Percentiles rank a stretch among this genome's conserved stretches.
These are phyloP conservation scores for Thermothielavioides terrestris DNA, from an alignment of 495 filamentous ascomycete species.

Conservation along the genomic window DNA sequence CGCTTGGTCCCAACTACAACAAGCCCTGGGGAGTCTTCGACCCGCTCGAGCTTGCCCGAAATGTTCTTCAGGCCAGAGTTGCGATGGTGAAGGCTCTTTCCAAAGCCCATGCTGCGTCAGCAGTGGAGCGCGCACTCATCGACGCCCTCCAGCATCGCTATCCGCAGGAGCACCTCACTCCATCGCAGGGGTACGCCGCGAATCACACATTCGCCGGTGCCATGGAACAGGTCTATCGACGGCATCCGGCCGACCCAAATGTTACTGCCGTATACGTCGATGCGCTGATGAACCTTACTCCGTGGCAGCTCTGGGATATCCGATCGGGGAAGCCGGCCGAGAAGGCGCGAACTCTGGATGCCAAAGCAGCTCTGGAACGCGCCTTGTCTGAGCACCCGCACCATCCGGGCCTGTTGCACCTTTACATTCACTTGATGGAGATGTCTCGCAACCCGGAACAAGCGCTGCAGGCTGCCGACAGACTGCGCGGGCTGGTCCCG, in stretches of 20 bases:
- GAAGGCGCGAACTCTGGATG: slow-evolving; percentile 48
- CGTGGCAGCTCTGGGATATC: slow-evolving; percentile 60
- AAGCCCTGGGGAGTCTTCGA: slow-evolving; percentile 65
- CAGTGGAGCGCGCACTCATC: slow-evolving; percentile 50
- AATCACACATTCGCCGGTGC: slow-evolving; percentile 51
- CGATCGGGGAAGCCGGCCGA: slow-evolving; percentile 46
- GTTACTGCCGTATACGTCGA: slow-evolving; percentile 56
- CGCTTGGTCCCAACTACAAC: slow-evolving; percentile 64
- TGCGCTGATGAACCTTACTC: slow-evolving; percentile 59
- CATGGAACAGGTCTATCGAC: slow-evolving; percentile 48
- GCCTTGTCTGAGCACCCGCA: slow-evolving; percentile 37
- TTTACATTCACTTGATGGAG: slow-evolving; percentile 69
- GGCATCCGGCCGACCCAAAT: slow-evolving; percentile 50
- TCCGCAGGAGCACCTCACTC: slow-evolving; percentile 32
- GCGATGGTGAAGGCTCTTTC: slow-evolving; percentile 37
- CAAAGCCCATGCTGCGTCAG: slow-evolving; percentile 19
- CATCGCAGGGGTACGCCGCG: slow-evolving; percentile 41
- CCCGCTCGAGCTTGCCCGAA: slow-evolving; percentile 41
- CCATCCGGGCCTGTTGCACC: slow-evolving; percentile 59
- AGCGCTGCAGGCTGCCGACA: slow-evolving; percentile 48
- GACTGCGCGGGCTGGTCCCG: slow-evolving; percentile 53
- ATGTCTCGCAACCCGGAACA: slow-evolving; percentile 56
- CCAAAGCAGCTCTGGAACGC: slow-evolving; percentile 46
- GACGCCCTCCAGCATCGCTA: slow-evolving; percentile 49
- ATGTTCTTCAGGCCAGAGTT: slow-evolving; percentile 35